A percentile compares a stretch with the other conserved stretches of the same genome.
These are phyloP conservation scores for Salvia rosmarinus DNA, from an alignment of 257 asterid species.

Conservation along the genomic window DNA sequence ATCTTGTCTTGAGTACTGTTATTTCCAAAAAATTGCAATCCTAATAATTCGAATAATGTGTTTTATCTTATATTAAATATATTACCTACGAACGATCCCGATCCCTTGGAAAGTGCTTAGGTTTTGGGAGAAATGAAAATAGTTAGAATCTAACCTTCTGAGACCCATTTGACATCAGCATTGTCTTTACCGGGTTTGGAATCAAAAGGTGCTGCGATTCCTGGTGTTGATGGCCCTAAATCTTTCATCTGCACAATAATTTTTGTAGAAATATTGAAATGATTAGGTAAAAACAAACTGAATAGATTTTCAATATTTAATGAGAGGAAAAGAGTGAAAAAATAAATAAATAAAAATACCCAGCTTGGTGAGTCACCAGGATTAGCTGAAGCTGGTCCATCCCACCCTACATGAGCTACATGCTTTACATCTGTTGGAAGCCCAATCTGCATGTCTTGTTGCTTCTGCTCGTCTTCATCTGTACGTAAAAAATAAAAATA, in stretches of 20 bases:
- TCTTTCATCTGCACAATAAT: conserved; percentile 62
- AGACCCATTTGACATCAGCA: conserved; percentile 60
- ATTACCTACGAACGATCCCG: background rate
- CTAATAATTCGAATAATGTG: too few relatives aligned
- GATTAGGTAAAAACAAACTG: background rate
- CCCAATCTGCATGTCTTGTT: conserved; percentile 74
- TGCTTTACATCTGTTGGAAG: conserved; percentile 93
- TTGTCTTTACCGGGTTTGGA: conserved; percentile 34
- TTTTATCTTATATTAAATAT: too few relatives aligned
- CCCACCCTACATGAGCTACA: conserved; percentile 92
- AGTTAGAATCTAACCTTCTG: conserved; percentile 57
- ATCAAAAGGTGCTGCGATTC: conserved; percentile 59
- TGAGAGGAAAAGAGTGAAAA: too few relatives aligned
- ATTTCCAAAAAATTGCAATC: too few relatives aligned
- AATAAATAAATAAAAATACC: conserved; percentile 41
- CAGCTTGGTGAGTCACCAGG: conserved; percentile 67
- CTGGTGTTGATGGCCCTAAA: conserved; percentile 44
- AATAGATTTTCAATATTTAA: background rate
- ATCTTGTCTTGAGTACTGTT: too few relatives aligned
- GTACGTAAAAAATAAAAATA: conserved; percentile 5
- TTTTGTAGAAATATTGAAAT: background rate
- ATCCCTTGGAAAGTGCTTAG: too few relatives aligned
- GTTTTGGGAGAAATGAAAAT: background rate
- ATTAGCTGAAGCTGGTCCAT: conserved; percentile 57
- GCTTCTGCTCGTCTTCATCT: conserved; percentile 67